A percentile compares a stretch with the other conserved stretches of the same genome.
These are phyloP conservation scores for Phalaenopsis equestris DNA, from an alignment of 106 monocot genomes.

Conservation along the genomic window DNA sequence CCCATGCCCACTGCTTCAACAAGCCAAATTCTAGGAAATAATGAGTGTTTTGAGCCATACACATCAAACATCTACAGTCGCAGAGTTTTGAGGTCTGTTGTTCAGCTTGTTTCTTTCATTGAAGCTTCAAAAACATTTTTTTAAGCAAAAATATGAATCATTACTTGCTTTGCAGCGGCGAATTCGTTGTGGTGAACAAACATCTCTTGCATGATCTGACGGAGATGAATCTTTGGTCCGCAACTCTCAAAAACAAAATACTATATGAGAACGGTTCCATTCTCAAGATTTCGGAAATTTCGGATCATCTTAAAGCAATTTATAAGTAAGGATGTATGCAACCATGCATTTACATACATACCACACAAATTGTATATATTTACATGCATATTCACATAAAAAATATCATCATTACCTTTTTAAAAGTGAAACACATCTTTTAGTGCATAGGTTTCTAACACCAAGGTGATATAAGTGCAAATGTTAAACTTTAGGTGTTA, in stretches of 20 bases:
- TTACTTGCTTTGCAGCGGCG: conserved; percentile 42
- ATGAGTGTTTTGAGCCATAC: conserved; percentile 9
- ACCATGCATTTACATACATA: no score
- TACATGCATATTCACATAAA: no score
- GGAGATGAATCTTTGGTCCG: conserved; percentile 83
- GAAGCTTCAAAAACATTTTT: not conserved
- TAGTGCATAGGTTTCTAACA: no score
- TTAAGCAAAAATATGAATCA: not conserved
- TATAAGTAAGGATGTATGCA: conserved; percentile 37
- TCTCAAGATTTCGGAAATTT: conserved; percentile 40
- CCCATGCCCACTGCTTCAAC: conserved; percentile 99
- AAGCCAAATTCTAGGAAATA: conserved; percentile 92
- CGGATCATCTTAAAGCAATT: conserved; percentile 42
- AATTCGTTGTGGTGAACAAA: conserved; percentile 94
- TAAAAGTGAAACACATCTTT: no score
- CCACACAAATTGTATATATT: no score
- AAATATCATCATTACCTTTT: no score
- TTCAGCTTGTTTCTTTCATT: no score
- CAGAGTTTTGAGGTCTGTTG: conserved; percentile 47
- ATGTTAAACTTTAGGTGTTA: no score
- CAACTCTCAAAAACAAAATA: conserved; percentile 68
- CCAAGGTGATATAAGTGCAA: no score
- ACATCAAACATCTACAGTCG: conserved; percentile 46
- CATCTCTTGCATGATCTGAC: conserved; percentile 89
- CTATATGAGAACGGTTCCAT: conserved; percentile 63